Percentiles rank a stretch among this genome's conserved stretches.
phyloP scores from a whole-genome alignment of 306 rosid species.

The Malus sylvestris region DNA sequence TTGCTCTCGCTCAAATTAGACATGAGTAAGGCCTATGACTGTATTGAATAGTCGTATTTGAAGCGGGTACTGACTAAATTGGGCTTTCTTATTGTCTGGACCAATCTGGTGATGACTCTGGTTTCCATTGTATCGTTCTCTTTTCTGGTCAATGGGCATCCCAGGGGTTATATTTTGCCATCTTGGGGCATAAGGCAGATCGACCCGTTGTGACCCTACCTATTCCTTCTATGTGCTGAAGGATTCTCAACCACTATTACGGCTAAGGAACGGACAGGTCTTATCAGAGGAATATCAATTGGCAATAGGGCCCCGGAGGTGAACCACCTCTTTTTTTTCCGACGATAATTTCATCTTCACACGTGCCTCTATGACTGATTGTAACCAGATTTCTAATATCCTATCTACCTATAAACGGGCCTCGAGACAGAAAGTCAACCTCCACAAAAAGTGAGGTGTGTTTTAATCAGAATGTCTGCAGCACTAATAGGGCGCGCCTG shows the following conservation, averaged over 20 bases:
- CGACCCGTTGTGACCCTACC: not conserved
- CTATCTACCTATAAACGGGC: not conserved
- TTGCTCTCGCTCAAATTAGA: too few species aligned
- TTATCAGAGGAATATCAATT: not conserved
- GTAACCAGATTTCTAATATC: not conserved
- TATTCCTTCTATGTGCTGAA: not conserved
- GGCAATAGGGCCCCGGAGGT: not conserved
- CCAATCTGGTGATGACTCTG: not conserved
- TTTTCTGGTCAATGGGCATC: not conserved
- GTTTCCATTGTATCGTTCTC: not conserved
- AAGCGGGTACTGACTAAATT: too few species aligned
- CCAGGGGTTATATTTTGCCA: not conserved
- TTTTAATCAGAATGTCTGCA: not conserved
- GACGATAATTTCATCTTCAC: not conserved
- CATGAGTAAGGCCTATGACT: too few species aligned
- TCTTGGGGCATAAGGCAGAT: not conserved
- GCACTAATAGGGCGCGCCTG: too few species aligned
- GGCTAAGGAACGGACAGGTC: rapidly evolving
- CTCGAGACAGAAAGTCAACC: not conserved
- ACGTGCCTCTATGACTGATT: too few species aligned
- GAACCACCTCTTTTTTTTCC: not conserved
- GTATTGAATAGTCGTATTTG: too few species aligned
- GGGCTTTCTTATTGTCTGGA: not conserved
- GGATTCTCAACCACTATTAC: not conserved
- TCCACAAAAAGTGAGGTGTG: not conserved